A percentile compares a stretch with the other conserved stretches of the same genome.
phyloP scores from a whole-genome alignment of 176 grass and related monocot genomes.

The Phoenix roebelenii region DNA sequence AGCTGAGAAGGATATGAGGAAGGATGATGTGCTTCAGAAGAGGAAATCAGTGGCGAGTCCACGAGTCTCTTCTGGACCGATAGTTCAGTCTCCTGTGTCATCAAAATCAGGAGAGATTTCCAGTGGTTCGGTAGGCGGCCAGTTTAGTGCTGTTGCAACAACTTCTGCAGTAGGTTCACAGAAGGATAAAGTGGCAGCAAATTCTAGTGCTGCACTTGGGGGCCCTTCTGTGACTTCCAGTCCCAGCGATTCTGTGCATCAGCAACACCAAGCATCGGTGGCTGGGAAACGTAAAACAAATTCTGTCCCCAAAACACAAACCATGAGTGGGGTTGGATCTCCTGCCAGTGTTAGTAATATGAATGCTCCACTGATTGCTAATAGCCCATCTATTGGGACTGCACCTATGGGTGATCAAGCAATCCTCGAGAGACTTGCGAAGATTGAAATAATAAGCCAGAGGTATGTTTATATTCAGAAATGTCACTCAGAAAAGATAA shows the following conservation, averaged over 20 bases:
- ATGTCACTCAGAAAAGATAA: background rate
- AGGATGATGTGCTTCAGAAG: slow-evolving; percentile 60
- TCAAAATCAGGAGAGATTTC: slow-evolving; percentile 96
- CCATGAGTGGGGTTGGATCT: slow-evolving; percentile 67
- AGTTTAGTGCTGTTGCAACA: slow-evolving; percentile 61
- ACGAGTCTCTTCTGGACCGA: slow-evolving; percentile 51
- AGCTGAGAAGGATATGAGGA: slow-evolving; percentile 65
- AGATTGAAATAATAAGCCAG: slow-evolving; percentile 55
- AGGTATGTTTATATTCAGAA: slow-evolving; percentile 39
- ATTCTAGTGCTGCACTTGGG: slow-evolving; percentile 50
- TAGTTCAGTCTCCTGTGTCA: slow-evolving; percentile 88
- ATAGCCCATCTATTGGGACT: slow-evolving; percentile 71
- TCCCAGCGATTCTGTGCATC: slow-evolving; percentile 74
- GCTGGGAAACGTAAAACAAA: slow-evolving; percentile 59
- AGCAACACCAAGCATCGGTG: slow-evolving; percentile 48
- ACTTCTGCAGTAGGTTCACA: slow-evolving; percentile 60
- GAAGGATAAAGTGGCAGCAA: slow-evolving; percentile 77
- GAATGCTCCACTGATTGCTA: slow-evolving; percentile 48
- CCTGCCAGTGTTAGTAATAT: slow-evolving; percentile 96
- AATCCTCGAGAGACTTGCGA: slow-evolving; percentile 72
- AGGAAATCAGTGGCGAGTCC: slow-evolving; percentile 51
- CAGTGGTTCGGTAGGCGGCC: slow-evolving; percentile 78
- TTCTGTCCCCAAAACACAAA: slow-evolving; percentile 52
- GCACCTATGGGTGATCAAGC: slow-evolving; percentile 67
- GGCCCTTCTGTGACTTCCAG: slow-evolving; percentile 57